phyloP scores from a whole-genome alignment of 2,329 filamentous ascomycete species.

The Fusarium scirpi region DNA sequence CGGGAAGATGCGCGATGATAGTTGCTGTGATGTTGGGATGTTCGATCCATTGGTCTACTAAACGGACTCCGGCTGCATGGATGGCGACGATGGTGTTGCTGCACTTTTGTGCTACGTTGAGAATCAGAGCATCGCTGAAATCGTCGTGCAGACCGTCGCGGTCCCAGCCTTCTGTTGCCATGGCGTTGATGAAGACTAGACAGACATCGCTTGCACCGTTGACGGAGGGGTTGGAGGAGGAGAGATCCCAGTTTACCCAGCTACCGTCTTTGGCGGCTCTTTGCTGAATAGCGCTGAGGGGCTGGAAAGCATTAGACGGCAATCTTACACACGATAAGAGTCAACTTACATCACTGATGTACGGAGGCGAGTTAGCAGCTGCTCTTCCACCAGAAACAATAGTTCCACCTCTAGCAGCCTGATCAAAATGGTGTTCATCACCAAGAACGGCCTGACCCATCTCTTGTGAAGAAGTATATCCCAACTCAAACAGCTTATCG shows the following conservation, averaged over 20 bases:
- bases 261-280: constrained; percentile 66
- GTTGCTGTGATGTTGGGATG: constrained; percentile 74
- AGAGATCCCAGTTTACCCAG: constrained; percentile 63
- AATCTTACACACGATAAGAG: no score
- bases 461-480: constrained; percentile 60
- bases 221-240: constrained; percentile 50
- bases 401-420: constrained; percentile 63
- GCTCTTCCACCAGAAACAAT: constrained; percentile 65
- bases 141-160: constrained; percentile 76
- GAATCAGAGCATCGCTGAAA: constrained; percentile 70
- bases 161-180: constrained; percentile 82
- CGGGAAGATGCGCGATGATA: constrained; percentile 72
- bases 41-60: constrained; percentile 73
- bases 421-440: constrained; percentile 58
- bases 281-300: constrained; percentile 60
- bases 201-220: constrained; percentile 67
- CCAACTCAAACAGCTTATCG: constrained; percentile 58
- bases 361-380: constrained; percentile 62
- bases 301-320: constrained; percentile 30
- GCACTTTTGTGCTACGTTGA: constrained; percentile 70
- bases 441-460: constrained; percentile 60
- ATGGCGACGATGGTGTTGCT: constrained; percentile 73
- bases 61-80: constrained; percentile 71
- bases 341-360: constrained; percentile 61
- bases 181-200: constrained; percentile 85